These are phyloP conservation scores for Microstroma glucosiphilum DNA, from an alignment of 1,284 basidiomycete species.

Conservation along the genomic window DNA sequence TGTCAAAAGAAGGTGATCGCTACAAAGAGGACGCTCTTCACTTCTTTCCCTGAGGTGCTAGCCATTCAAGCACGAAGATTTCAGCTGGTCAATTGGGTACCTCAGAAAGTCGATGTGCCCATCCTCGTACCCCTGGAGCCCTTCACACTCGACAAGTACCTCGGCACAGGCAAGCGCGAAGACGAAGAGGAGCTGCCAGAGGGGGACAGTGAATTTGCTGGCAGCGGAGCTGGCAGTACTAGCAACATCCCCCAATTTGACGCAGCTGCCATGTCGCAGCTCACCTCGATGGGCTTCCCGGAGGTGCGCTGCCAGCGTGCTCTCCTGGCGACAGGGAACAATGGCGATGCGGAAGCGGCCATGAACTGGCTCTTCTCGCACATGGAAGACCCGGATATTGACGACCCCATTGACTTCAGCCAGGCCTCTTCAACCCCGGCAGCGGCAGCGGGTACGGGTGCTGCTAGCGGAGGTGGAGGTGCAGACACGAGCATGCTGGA, in stretches of 20 bases:
- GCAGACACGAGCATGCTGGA: conserved; percentile 58
- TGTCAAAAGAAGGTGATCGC: conserved; percentile 65
- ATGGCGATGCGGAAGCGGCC: conserved; percentile 69
- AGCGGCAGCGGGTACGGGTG: neutral
- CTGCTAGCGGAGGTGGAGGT: conserved; percentile 35
- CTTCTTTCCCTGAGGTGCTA: conserved; percentile 80
- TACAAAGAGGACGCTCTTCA: conserved; percentile 65
- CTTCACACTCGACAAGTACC: conserved; percentile 64
- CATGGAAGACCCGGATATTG: conserved; percentile 91
- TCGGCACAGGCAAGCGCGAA: conserved; percentile 68
- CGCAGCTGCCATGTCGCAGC: conserved; percentile 34
- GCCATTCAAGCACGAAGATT: conserved; percentile 90
- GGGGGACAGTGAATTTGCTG: conserved; percentile 34
- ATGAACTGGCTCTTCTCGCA: conserved; percentile 94
- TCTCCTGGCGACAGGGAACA: conserved; percentile 73
- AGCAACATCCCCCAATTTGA: conserved; percentile 24
- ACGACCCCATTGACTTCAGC: conserved; percentile 62
- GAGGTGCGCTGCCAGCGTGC: conserved; percentile 55
- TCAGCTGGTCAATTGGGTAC: conserved; percentile 94
- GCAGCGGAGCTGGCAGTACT: conserved; percentile 5
- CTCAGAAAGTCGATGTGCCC: conserved; percentile 87
- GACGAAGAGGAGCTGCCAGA: conserved; percentile 71
- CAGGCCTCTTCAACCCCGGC: conserved; percentile 34
- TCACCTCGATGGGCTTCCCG: conserved; percentile 44
- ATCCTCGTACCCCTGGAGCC: conserved; percentile 62